Conservation (phyloP, 768 basidiomycete genomes). For the Pleurotus citrinopileatus region DNA sequence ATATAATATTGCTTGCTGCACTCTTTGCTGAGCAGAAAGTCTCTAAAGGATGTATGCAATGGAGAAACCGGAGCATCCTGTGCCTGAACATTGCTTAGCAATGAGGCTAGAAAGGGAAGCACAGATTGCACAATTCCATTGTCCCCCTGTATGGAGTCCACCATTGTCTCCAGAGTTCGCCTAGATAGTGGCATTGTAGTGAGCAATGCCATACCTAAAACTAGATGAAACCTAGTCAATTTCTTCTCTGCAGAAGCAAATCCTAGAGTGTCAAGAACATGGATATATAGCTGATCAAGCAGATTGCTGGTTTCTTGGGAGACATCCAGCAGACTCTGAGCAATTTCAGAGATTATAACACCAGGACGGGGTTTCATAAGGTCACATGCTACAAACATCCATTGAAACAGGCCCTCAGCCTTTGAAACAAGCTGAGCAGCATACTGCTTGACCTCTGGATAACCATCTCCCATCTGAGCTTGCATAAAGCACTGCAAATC, state of each 20-base stretch:
- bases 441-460: background rate
- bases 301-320: background rate
- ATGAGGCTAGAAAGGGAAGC: slow-evolving; percentile 18
- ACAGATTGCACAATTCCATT: slow-evolving; percentile 3
- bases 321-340: background rate
- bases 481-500: slow-evolving; percentile 17
- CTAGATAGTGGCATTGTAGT: slow-evolving; percentile 10
- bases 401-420: slow-evolving; percentile 21
- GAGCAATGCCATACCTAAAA: slow-evolving; percentile 6
- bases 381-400: background rate
- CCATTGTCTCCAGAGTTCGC: background rate
- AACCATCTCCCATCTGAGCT: slow-evolving; percentile 14
- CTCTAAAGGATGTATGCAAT: slow-evolving; percentile 33
- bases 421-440: slow-evolving; percentile 2
- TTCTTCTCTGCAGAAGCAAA: too few species aligned
- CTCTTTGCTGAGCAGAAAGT: slow-evolving; percentile 24
- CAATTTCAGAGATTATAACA: background rate
- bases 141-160: background rate
- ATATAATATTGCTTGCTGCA: slow-evolving; percentile 22
- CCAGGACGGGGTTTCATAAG: background rate
- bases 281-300: slow-evolving; percentile 8
- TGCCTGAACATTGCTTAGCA: slow-evolving; percentile 17
- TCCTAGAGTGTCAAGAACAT: slow-evolving; percentile 7
- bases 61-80: slow-evolving; percentile 19
- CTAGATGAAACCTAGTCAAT: background rate